Percentiles rank a stretch among this genome's conserved stretches.
phyloP scores from a whole-genome alignment of 2,329 filamentous ascomycete species.

The Aspergillus floridensis region DNA sequence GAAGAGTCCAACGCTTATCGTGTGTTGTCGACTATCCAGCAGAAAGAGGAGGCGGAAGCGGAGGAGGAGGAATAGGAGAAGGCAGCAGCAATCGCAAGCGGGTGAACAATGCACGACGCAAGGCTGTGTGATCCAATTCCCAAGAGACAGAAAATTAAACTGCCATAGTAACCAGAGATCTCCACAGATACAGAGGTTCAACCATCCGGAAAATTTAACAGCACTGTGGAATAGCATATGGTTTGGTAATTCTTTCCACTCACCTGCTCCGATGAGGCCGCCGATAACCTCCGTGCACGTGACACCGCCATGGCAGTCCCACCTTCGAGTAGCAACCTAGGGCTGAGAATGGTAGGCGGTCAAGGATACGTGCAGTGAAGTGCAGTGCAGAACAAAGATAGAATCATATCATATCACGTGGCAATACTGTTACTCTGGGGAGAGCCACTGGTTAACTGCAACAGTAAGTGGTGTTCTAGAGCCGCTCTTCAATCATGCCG shows the following conservation, averaged over 20 bases:
- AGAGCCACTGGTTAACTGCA: too few species aligned
- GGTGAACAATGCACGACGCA: neutral
- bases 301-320: neutral
- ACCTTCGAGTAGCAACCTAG: too few species aligned
- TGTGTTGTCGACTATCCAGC: neutral
- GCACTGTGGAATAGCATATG: neutral
- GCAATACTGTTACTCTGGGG: too few species aligned
- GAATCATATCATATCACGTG: constrained; percentile 13
- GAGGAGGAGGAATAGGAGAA: neutral
- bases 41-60: neutral
- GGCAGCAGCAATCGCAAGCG: neutral
- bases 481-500: constrained; percentile 9
- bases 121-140: neutral
- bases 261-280: neutral
- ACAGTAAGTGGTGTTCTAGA: constrained; percentile 20
- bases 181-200: neutral
- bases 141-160: neutral
- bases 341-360: neutral
- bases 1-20: neutral
- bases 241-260: neutral
- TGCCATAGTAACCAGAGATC: neutral
- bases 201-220: neutral
- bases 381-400: too few species aligned
- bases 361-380: too few species aligned
- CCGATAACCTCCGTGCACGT: neutral